Base-by-base conservation (phyloP, 1,139 yeast genomes). In the Blastobotrys capitulatus region DNA sequence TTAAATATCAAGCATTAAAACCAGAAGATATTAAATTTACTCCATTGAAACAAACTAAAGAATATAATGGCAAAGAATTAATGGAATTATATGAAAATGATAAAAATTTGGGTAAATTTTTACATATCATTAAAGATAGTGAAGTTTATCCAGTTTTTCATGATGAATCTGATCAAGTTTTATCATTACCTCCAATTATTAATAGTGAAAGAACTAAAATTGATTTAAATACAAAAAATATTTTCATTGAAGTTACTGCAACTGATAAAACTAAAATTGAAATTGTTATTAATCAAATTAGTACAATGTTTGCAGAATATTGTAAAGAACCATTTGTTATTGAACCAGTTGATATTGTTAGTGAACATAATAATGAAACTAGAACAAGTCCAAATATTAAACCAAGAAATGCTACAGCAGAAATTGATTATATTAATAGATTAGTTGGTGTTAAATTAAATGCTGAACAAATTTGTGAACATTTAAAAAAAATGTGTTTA, bases 151-250 rank as follows among this genome's bases (percentile, higher is more conserved):
- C 98, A 27, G 89, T 89, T 42, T 86, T 92, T 63, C 77, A 83
- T 60, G 98, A 92, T 69, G 71, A 84, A 49, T 76, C 82, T 46
- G 78, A 85, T 64, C 77, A 79, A 13, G 95, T 94, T 50, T 83
- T 95, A 61, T 90, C 97, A 12, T 71, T 94, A 73, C 99, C 99
- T 46, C 99, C 99, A 57, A 86, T 94, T 65, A 94, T 94, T 74
- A 94, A 94, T 74, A 85, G 96, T 36, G 84, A 94, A 64, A 87
- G 78, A 64, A 85, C 96, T 50, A 94, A 94, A 72, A 88, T 94
- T 61, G 76, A 94, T 31, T 70, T 89, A 57, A 77, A 87, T 55
- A 90, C 98, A 54, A 82, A 74, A 61, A 89, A 94, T 62, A 86
- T 94, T 54, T 88, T 92, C 71, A 82, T 94, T 61, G 99, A 94